A percentile compares a stretch with the other conserved stretches of the same genome.
Conservation (phyloP, 2,329 filamentous ascomycete species). For the Cercospora zeina region DNA sequence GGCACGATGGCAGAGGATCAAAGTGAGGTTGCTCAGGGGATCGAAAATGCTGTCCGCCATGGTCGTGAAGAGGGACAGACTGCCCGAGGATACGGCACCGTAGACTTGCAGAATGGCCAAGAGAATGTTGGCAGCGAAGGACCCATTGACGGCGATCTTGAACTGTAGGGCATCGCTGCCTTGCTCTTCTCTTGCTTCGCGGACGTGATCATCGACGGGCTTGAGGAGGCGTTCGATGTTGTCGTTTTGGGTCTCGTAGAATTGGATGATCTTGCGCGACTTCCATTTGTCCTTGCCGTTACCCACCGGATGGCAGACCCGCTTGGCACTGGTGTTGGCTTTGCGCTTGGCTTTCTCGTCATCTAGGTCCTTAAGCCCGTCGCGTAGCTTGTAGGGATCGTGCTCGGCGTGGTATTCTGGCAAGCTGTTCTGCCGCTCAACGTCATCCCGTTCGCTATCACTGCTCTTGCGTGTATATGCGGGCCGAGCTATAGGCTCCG, state of each 20-base stretch:
- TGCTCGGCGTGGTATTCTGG: constrained; percentile 63
- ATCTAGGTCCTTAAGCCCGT: constrained; percentile 71
- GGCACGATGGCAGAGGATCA: constrained; percentile 84
- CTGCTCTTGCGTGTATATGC: constrained; percentile 38
- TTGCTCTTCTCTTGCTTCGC: constrained; percentile 75
- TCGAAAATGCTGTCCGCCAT: constrained; percentile 97
- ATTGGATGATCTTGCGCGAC: constrained; percentile 66
- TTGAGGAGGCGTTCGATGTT: constrained; percentile 91
- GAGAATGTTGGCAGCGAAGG: constrained; percentile 75
- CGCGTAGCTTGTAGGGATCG: constrained; percentile 80
- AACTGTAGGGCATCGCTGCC: constrained; percentile 77
- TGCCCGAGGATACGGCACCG: constrained; percentile 80
- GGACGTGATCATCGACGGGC: constrained; percentile 85
- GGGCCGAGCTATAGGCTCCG: constrained; percentile 39
- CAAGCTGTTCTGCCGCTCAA: constrained; percentile 51
- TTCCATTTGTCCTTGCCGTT: constrained; percentile 46
- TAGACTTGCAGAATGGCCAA: constrained; percentile 83
- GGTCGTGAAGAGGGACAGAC: constrained; percentile 94
- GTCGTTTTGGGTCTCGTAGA: constrained; percentile 90
- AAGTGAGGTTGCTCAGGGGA: constrained; percentile 73
- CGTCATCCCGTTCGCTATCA: constrained; percentile 37
- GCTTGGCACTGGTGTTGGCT: constrained; percentile 77
- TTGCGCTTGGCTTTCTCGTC: constrained; percentile 74
- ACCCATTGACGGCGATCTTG: constrained; percentile 66
- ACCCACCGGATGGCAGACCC: constrained; percentile 50